A percentile compares a stretch with the other conserved stretches of the same genome.
Evolutionary conservation across 768 basidiomycete species (phyloP).

Genomic region (Sistotremastrum niveocremeum): DNA sequence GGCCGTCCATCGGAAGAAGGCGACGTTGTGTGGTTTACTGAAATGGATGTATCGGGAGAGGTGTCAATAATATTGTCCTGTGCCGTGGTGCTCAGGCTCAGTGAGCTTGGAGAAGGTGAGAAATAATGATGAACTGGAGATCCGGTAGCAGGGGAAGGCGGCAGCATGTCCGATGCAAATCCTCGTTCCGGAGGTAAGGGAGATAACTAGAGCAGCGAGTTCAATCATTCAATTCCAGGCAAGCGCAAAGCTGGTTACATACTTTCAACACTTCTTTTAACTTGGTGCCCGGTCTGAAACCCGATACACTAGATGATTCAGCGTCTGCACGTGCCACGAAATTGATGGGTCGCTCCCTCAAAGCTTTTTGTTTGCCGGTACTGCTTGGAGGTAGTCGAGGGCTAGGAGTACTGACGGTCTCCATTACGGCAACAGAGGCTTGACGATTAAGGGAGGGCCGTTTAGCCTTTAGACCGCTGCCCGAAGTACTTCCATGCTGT

Average conservation of each 20-base stretch:
- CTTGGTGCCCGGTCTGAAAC: constrained; percentile 28
- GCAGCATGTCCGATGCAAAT: constrained; percentile 58
- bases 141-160: constrained; percentile 53
- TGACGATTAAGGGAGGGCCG: constrained; percentile 32
- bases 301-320: constrained; percentile 10
- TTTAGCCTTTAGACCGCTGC: constrained; percentile 11
- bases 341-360: too few species aligned
- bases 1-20: not conserved
- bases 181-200: constrained; percentile 55
- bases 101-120: constrained; percentile 24
- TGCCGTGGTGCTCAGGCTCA: constrained; percentile 12
- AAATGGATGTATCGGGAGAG: too few species aligned
- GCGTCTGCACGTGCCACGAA: constrained; percentile 9
- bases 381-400: constrained; percentile 19
- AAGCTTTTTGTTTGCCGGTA: constrained; percentile 12
- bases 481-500: constrained; percentile 5
- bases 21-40: not conserved
- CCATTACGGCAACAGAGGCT: constrained; percentile 43
- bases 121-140: constrained; percentile 24
- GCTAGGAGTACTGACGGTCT: constrained; percentile 19
- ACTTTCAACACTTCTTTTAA: constrained; percentile 68
- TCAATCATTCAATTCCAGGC: not conserved
- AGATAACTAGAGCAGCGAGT: constrained; percentile 21
- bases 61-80: too few species aligned
- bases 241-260: constrained; percentile 1